Conservation (phyloP, 352 stramenopile genomes). For the Sclerospora graminicola region DNA sequence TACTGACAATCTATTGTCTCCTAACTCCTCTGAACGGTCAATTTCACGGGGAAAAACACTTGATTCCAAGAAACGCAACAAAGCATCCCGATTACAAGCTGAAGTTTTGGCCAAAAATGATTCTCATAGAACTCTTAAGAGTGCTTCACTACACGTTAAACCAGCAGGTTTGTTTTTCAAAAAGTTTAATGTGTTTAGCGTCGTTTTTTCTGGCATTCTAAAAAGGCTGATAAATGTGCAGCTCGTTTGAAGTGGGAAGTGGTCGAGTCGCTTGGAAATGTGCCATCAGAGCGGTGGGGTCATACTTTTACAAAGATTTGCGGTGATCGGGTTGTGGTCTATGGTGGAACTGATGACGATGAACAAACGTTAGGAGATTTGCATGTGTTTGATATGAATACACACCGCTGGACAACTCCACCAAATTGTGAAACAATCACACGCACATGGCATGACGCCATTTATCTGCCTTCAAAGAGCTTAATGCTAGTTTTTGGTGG, state of each 20-base stretch:
- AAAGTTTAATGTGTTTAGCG: background rate
- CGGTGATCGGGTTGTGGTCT: slow-evolving; percentile 80
- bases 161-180: slow-evolving; percentile 11
- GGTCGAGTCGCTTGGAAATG: slow-evolving; percentile 23
- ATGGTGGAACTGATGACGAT: slow-evolving; percentile 87
- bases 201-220: background rate
- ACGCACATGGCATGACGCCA: slow-evolving; percentile 85
- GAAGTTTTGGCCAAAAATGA: slow-evolving; percentile 11
- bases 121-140: slow-evolving; percentile 12
- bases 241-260: slow-evolving; percentile 27
- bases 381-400: slow-evolving; percentile 77
- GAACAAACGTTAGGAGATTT: slow-evolving; percentile 75
- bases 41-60: slow-evolving; percentile 19
- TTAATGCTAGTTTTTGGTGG: slow-evolving; percentile 90
- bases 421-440: slow-evolving; percentile 86
- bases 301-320: slow-evolving; percentile 86
- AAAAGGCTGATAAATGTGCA: slow-evolving; percentile 1
- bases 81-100: slow-evolving; percentile 16
- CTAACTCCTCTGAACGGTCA: slow-evolving; percentile 21
- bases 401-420: slow-evolving; percentile 62
- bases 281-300: slow-evolving; percentile 74
- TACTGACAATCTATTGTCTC: slow-evolving; percentile 33
- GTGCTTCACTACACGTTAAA: slow-evolving; percentile 5
- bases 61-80: slow-evolving; percentile 30
- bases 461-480: slow-evolving; percentile 83